These are phyloP conservation scores for Capsicum baccatum DNA, from an alignment of 257 asterid species.

Conservation along the genomic window DNA sequence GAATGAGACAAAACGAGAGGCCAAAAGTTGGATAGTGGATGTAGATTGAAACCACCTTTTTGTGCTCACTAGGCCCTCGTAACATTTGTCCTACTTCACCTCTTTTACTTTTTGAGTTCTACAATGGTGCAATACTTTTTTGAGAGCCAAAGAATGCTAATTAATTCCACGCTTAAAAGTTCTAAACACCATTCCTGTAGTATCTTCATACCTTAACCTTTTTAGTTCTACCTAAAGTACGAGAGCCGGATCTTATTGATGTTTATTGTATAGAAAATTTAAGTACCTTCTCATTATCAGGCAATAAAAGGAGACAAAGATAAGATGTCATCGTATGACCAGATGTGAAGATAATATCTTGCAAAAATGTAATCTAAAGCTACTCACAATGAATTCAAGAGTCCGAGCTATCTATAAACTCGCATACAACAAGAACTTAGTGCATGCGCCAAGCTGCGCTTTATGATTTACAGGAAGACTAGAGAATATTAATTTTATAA, in stretches of 20 bases:
- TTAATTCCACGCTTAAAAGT: neutral
- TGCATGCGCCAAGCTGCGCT: neutral
- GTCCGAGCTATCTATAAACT: neutral
- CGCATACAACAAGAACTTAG: neutral
- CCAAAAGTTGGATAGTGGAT: conserved; percentile 39
- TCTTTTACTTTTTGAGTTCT: conserved; percentile 12
- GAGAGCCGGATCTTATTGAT: neutral
- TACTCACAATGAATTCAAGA: neutral
- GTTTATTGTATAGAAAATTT: neutral
- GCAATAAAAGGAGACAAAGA: neutral
- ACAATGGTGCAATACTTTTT: neutral
- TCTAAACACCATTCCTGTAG: conserved; percentile 27
- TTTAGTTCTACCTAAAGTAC: neutral
- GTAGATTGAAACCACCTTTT: conserved; percentile 40
- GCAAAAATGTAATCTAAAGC: neutral
- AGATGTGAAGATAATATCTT: neutral
- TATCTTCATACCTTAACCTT: neutral
- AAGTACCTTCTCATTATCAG: neutral
- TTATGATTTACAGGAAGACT: neutral
- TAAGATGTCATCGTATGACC: neutral
- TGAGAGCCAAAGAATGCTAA: conserved; percentile 4
- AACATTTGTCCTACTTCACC: conserved; percentile 34
- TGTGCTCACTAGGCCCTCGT: conserved; percentile 37
- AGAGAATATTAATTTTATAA: neutral
- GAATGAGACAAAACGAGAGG: conserved; percentile 36